Base-by-base conservation (phyloP, 2,329 filamentous ascomycete species). In the Aspergillus sp. region DNA sequence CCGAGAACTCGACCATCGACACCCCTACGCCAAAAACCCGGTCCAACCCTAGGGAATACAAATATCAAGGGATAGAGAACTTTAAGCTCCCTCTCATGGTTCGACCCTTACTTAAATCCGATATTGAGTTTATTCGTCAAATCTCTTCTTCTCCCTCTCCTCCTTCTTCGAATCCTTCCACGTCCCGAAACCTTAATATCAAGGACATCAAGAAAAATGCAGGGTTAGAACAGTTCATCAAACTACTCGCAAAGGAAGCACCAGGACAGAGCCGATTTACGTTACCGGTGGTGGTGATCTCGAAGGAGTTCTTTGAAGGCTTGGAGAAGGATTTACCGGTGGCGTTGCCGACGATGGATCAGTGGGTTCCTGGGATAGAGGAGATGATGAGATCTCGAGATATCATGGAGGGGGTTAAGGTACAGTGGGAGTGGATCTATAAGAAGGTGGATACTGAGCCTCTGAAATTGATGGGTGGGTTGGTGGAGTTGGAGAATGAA, bases 221-320 rank as follows among this genome's bases (percentile, higher is more conserved):
- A 39, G 3, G 3, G 5, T 16, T 42, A 5, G 36, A 42, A 2
- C 16, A 20, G 39, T 58, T 32, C 42, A 36, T 11, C 16, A 32
- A 61, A 1, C 36, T 63, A 4, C 68, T 80, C 5, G 56, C 64
- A 2, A 52, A 31, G 6, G 64, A 72, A 20, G 73, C 73, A 7
- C 74, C 78, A 2, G 77, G 73, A 0, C 67, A 70, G 18, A 57
- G 73, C 4, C 73, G 79, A 4, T 78, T 74, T 62, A 81, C 79
- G 0, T 51, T 83, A 31, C 81, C 80, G 18, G 67, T 76, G 10
- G 50, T 78, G 29, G 61, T 63, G 12, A 29, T 65, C n/a, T 60
- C 60, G 39, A 54, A 52, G 4, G 16, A 47, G 31, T 42, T n/a
- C 31, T 42, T 18, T 32, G 12, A 47, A 22, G 56, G 47, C 14